These are phyloP conservation scores for Mucor lusitanicus DNA, from an alignment of 371 early-diverging fungal species.

Conservation along the genomic window DNA sequence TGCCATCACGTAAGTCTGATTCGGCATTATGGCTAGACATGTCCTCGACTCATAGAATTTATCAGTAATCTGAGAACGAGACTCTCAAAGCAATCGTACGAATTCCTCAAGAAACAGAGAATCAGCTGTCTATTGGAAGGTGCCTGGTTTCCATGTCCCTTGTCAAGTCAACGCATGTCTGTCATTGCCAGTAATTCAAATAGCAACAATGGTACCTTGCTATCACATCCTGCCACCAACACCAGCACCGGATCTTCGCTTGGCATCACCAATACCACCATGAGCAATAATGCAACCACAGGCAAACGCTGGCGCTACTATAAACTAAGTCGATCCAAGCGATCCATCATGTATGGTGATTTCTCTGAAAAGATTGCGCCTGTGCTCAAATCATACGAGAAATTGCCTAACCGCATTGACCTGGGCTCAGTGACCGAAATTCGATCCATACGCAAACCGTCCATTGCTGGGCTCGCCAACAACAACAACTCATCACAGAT, in stretches of 20 bases:
- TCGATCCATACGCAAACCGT: conserved; percentile 40
- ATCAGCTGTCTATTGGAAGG: conserved; percentile 67
- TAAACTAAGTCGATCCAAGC: conserved; percentile 62
- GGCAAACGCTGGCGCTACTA: conserved; percentile 62
- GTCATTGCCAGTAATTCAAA: conserved; percentile 5
- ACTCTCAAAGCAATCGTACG: conserved; percentile 67
- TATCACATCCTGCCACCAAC: background rate
- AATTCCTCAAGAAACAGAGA: conserved; percentile 72
- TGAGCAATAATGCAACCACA: conserved; percentile 2
- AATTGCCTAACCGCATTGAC: conserved; percentile 55
- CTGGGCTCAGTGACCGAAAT: conserved; percentile 58
- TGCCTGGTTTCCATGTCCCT: conserved; percentile 71
- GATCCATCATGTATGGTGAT: conserved; percentile 69
- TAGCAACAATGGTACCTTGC: background rate
- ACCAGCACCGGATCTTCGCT: conserved; percentile 2
- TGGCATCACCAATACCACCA: background rate
- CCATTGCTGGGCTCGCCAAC: background rate
- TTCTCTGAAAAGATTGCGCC: conserved; percentile 54
- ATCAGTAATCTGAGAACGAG: conserved; percentile 63
- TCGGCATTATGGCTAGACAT: too few relatives aligned
- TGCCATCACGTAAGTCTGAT: conserved; percentile 58
- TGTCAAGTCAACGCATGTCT: conserved; percentile 19
- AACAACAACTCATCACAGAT: background rate
- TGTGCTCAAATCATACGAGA: conserved; percentile 29
- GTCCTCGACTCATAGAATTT: background rate